phyloP scores from a whole-genome alignment of 2,329 filamentous ascomycete genomes.

The Pseudonectria foliicola region DNA sequence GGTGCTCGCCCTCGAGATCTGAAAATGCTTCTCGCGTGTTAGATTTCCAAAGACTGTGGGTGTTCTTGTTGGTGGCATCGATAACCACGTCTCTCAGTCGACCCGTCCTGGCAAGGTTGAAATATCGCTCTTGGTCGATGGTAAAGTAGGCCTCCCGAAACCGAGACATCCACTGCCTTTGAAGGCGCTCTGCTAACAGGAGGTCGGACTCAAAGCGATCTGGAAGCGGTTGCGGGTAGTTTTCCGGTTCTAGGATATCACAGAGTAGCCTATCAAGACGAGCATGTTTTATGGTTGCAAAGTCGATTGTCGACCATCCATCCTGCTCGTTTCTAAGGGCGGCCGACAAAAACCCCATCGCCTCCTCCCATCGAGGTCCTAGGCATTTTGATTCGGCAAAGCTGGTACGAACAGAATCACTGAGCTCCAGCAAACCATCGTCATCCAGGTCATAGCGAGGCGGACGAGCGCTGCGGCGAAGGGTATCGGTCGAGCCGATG shows the following conservation, averaged over 20 bases:
- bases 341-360: constrained; percentile 33
- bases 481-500: constrained; percentile 7
- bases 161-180: constrained; percentile 36
- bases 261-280: constrained; percentile 39
- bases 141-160: constrained; percentile 39
- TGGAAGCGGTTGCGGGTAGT: constrained; percentile 19
- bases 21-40: constrained; percentile 27
- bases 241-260: constrained; percentile 30
- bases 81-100: constrained; percentile 36
- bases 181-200: constrained; percentile 31
- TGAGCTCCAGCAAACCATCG: constrained; percentile 28
- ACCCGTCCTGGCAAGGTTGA: constrained; percentile 28
- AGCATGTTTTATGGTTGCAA: constrained; percentile 32
- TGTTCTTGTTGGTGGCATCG: constrained; percentile 22
- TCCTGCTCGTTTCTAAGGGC: constrained; percentile 32
- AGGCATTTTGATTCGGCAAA: constrained; percentile 26
- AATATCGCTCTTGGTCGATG: constrained; percentile 37
- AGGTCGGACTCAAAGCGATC: constrained; percentile 28
- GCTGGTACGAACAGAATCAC: constrained; percentile 33
- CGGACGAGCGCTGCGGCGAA: constrained; percentile 1
- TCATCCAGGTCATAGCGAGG: constrained; percentile 9
- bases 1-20: constrained; percentile 32
- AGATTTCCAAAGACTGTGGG: constrained; percentile 31
- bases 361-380: constrained; percentile 26
- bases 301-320: constrained; percentile 26